Base-by-base conservation (phyloP, 192 early-diverging fungal genomes). In the Dissophora globulifera region DNA sequence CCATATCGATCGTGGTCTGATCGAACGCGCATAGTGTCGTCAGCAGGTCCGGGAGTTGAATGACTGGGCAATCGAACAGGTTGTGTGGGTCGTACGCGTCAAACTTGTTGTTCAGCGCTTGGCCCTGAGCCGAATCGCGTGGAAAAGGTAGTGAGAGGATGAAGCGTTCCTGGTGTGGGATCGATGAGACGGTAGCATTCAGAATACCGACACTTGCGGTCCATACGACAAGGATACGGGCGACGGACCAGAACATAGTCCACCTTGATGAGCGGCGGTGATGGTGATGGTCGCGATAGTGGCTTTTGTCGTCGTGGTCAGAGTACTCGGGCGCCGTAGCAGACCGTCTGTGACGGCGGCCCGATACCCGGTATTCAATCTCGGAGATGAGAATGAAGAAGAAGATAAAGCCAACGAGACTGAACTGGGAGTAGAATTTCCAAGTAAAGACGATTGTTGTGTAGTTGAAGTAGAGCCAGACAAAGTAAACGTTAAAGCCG, bases 21-120 rank as follows among this genome's bases (percentile, higher is more conserved):
- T 72, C 55, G 23, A 64, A 33, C 8, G 19, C 22, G 29, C 69
- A 72, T 2, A 72, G 50, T 4, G 38, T 51, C 8, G 69, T 58
- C 35, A 58, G 16, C 19, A 47, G 48, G 35, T 58, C 13, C 0
- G 30, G 22, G 16, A 51, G 12, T 1, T 46, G 16, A n/a, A 53
- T 20, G 7, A 32, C 40, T 13, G 48, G 56, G 49, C 69, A 72
- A 22, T 32, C 17, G 35, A 63, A 72, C 38, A 72, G 48, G 31
- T 72, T 22, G 23, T 15, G 12, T 19, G 69, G 69, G 48, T 72
- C 23, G n/a, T 33, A 20, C 0, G 17, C 5, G 9, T 17, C 29
- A 26, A 12, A 35, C 1, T 16, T 17, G 5, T 31, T 22, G 40
- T 40, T 33, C 8, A 45, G 29, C 1, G 42, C 42, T 2, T 42